Evolutionary conservation across 2,329 filamentous ascomycete species (phyloP).

Genomic region (Verticillium nonalfalfae): DNA sequence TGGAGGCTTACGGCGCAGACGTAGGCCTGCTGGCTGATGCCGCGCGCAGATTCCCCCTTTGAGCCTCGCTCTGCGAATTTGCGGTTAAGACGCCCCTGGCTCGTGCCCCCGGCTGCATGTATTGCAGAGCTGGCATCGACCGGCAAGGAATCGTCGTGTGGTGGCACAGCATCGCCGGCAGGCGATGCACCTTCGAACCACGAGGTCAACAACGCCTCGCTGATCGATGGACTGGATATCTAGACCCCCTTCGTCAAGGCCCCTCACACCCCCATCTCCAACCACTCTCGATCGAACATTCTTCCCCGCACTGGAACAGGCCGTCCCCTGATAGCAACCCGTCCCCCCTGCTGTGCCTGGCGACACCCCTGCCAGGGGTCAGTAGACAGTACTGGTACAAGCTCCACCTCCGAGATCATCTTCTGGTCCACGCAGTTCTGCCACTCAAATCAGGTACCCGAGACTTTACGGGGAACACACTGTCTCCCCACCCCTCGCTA

Average conservation of each 20-base stretch:
- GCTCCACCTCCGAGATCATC: neutral
- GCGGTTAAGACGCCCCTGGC: neutral
- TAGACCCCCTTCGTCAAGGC: neutral
- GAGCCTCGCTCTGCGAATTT: neutral
- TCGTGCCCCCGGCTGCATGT: neutral
- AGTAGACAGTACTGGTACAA: neutral
- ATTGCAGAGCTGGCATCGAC: neutral
- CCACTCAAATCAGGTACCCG: slow-evolving; percentile 1
- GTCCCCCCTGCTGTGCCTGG: neutral
- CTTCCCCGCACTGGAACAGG: neutral
- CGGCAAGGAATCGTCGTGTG: neutral
- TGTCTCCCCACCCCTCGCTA: slow-evolving; percentile 8
- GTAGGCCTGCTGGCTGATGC: neutral
- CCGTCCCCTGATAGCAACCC: neutral
- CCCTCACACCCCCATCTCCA: neutral
- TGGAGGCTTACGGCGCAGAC: neutral
- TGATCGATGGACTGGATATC: neutral
- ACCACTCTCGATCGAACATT: neutral
- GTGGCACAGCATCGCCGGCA: neutral
- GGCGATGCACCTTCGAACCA: neutral
- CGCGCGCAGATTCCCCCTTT: neutral
- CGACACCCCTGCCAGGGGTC: neutral
- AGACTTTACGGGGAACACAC: neutral
- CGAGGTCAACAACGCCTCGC: neutral
- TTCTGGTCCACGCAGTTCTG: neutral